Evolutionary conservation across 2,329 filamentous ascomycete genomes (phyloP).

Genomic region (Fusarium vanettenii): DNA sequence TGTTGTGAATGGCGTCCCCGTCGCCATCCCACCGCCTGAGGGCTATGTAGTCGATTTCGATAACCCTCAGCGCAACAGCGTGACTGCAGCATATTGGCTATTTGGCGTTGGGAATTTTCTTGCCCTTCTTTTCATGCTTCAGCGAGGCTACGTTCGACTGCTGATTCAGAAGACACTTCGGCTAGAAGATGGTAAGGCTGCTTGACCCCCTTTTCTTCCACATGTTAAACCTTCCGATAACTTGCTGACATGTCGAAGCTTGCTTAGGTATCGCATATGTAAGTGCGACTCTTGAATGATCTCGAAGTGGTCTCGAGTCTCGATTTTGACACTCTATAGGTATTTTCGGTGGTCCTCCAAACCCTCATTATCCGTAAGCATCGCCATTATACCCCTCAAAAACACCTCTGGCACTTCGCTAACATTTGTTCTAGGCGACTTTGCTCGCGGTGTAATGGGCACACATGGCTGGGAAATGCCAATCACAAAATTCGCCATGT

Average conservation of each 20-base stretch:
- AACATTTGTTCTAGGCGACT: slow-evolving; percentile 3
- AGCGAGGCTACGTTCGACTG: slow-evolving; percentile 41
- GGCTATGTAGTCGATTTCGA: slow-evolving; percentile 47
- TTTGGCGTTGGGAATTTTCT: slow-evolving; percentile 34
- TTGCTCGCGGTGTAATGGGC: slow-evolving; percentile 19
- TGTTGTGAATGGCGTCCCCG: slow-evolving; percentile 40
- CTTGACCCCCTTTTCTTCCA: neutral
- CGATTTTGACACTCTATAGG: neutral
- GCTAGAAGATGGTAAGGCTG: slow-evolving; percentile 9
- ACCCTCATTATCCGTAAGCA: slow-evolving; percentile 18
- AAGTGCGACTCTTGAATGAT: neutral
- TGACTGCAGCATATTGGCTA: slow-evolving; percentile 34
- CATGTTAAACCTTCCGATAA: neutral
- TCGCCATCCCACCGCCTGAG: slow-evolving; percentile 38
- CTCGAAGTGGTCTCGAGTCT: neutral
- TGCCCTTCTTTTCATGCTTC: slow-evolving; percentile 27
- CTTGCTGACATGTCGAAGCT: neutral
- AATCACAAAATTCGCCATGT: slow-evolving; percentile 11
- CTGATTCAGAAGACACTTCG: slow-evolving; percentile 8
- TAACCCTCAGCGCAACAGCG: slow-evolving; percentile 34
- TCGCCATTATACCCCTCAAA: neutral
- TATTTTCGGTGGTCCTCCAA: slow-evolving; percentile 21
- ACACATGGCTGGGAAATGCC: slow-evolving; percentile 33
- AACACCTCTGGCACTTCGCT: neutral
- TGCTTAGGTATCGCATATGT: slow-evolving; percentile 22